Evolutionary conservation across 345 rosid genomes (phyloP).

Genomic region (Brassica rapa): DNA sequence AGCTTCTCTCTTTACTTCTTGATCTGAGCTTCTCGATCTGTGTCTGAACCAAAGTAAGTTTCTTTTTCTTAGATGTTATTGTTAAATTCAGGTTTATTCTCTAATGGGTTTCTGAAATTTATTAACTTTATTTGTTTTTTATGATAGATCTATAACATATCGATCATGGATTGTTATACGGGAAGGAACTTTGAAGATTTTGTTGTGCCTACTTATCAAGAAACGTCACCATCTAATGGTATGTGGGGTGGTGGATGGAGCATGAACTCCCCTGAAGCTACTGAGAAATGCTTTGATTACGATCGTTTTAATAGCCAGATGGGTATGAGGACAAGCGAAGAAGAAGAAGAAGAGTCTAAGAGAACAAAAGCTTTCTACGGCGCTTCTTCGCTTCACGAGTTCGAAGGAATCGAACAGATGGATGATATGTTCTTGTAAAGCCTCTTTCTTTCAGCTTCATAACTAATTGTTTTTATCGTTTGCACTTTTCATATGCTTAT

Average conservation of each 20-base stretch:
- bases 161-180: slow-evolving; percentile 39
- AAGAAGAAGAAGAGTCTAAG: slow-evolving; percentile 38
- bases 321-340: slow-evolving; percentile 31
- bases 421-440: slow-evolving; percentile 80
- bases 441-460: slow-evolving; percentile 16
- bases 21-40: neutral
- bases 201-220: slow-evolving; percentile 37
- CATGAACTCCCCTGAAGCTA: slow-evolving; percentile 35
- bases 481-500: slow-evolving; percentile 13
- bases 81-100: neutral
- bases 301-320: slow-evolving; percentile 34
- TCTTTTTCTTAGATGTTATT: neutral
- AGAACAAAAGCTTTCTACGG: slow-evolving; percentile 34
- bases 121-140: neutral
- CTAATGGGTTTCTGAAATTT: slow-evolving; percentile 14
- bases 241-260: slow-evolving; percentile 12
- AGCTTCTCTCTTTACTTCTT: neutral
- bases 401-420: slow-evolving; percentile 54
- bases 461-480: neutral
- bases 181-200: slow-evolving; percentile 35
- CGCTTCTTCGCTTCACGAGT: slow-evolving; percentile 46
- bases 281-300: slow-evolving; percentile 38
- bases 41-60: neutral
- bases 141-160: slow-evolving; percentile 12
- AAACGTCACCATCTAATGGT: slow-evolving; percentile 28